These are phyloP conservation scores for Ceratocystis variospora DNA, from an alignment of 2,329 filamentous ascomycete species.

Conservation along the genomic window DNA sequence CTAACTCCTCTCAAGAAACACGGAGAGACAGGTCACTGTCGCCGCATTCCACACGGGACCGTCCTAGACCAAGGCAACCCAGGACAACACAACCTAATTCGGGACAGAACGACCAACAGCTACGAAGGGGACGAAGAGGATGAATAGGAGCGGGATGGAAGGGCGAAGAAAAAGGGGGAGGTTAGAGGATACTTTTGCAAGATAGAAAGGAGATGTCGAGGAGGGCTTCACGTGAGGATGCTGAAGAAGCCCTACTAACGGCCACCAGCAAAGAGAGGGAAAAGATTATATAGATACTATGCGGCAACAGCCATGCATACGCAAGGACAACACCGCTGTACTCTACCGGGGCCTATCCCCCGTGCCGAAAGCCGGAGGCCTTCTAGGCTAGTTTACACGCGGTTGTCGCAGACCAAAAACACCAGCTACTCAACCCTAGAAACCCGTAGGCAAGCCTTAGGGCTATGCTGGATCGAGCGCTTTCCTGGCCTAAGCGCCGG, in stretches of 20 bases:
- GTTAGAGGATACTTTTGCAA: not conserved
- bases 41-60: too few species aligned
- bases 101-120: not conserved
- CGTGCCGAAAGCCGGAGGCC: too few species aligned
- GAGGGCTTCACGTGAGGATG: too few species aligned
- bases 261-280: not conserved
- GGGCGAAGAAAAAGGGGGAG: not conserved
- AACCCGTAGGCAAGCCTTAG: too few species aligned
- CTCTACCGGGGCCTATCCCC: too few species aligned
- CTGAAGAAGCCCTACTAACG: not conserved
- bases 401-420: too few species aligned
- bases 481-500: not conserved
- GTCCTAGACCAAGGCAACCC: too few species aligned
- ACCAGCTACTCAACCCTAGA: too few species aligned
- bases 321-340: not conserved
- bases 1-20: not conserved
- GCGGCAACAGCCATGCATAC: not conserved
- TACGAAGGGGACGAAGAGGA: not conserved
- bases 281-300: not conserved
- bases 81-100: too few species aligned
- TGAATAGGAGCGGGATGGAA: not conserved
- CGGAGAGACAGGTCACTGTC: not conserved
- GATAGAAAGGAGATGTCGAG: not conserved
- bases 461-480: not conserved
- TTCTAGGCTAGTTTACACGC: too few species aligned